Percentiles rank a stretch among this genome's conserved stretches.
Conservation (phyloP, 1,284 basidiomycete species). For the Apiotrichum sp. region DNA sequence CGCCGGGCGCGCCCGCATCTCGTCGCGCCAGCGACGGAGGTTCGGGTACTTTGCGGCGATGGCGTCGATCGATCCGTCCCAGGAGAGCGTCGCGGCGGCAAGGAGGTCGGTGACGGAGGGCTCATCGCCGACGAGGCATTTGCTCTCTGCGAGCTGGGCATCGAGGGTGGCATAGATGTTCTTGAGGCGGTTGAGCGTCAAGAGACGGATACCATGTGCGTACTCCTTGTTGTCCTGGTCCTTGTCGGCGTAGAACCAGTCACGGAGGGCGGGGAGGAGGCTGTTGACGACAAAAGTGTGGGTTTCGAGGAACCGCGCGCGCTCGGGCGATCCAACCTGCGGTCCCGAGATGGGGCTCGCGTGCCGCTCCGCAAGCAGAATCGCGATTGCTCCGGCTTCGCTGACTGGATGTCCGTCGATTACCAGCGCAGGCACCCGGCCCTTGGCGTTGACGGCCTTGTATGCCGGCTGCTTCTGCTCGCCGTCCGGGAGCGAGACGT, state of each 20-base stretch:
- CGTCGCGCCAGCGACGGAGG: conserved; percentile 2
- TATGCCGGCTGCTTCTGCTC: conserved; percentile 19
- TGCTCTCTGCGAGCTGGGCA: neutral
- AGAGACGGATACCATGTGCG: conserved; percentile 10
- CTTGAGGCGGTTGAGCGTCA: conserved; percentile 9
- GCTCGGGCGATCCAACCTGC: neutral
- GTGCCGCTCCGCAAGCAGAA: conserved; percentile 19
- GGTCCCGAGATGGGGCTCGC: conserved; percentile 9
- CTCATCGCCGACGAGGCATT: neutral
- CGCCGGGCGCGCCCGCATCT: conserved; percentile 3
- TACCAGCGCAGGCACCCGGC: conserved; percentile 21
- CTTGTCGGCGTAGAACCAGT: conserved; percentile 26
- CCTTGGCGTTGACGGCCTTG: conserved; percentile 22
- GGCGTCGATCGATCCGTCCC: conserved; percentile 9
- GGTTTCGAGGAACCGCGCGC: conserved; percentile 17
- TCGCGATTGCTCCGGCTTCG: conserved; percentile 20
- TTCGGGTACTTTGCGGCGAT: conserved; percentile 1
- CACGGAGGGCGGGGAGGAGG: conserved; percentile 22
- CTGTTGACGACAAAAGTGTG: conserved; percentile 20
- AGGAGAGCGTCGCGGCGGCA: conserved; percentile 8
- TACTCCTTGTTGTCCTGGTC: conserved; percentile 2
- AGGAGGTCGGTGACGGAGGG: conserved; percentile 11
- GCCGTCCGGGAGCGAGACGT: conserved; percentile 9
- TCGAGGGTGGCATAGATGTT: conserved; percentile 3
- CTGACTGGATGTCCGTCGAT: conserved; percentile 5